A percentile compares a stretch with the other conserved stretches of the same genome.
These are phyloP conservation scores for Aspergillus brasiliensis DNA, from an alignment of 2,329 filamentous ascomycete genomes.

Conservation along the genomic window DNA sequence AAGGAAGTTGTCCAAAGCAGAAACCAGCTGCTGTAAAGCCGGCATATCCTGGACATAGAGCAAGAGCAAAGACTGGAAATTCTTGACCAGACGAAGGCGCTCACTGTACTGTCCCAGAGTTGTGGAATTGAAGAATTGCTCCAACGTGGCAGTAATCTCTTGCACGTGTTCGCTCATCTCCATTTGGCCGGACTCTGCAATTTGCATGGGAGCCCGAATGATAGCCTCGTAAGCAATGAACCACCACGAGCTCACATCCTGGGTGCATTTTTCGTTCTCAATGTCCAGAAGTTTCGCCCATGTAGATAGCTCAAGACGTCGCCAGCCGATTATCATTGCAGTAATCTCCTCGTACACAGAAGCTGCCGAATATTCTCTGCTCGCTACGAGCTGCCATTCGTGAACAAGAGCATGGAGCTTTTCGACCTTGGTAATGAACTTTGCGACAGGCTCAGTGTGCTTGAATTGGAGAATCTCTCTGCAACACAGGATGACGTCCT, in stretches of 20 bases:
- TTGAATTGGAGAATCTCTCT: constrained; percentile 73
- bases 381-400: constrained; percentile 95
- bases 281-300: constrained; percentile 88
- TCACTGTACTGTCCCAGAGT: constrained; percentile 78
- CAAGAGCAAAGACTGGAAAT: constrained; percentile 65
- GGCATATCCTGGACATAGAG: constrained; percentile 63
- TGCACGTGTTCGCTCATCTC: constrained; percentile 66
- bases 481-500: constrained; percentile 75
- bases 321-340: constrained; percentile 80
- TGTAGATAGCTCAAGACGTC: constrained; percentile 84
- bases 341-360: constrained; percentile 76
- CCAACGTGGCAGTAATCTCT: constrained; percentile 73
- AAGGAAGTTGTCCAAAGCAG: constrained; percentile 75
- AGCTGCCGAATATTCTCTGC: constrained; percentile 71
- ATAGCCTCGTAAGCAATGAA: constrained; percentile 93
- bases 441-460: constrained; percentile 81
- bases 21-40: constrained; percentile 59
- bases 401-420: constrained; percentile 82
- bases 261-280: constrained; percentile 73
- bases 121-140: constrained; percentile 75
- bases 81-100: constrained; percentile 69
- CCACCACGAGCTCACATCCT: constrained; percentile 89
- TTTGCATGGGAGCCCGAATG: constrained; percentile 71
- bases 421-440: constrained; percentile 82
- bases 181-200: constrained; percentile 61